Base-by-base conservation (phyloP, 805 yeast species). In the Pichia heedii region DNA sequence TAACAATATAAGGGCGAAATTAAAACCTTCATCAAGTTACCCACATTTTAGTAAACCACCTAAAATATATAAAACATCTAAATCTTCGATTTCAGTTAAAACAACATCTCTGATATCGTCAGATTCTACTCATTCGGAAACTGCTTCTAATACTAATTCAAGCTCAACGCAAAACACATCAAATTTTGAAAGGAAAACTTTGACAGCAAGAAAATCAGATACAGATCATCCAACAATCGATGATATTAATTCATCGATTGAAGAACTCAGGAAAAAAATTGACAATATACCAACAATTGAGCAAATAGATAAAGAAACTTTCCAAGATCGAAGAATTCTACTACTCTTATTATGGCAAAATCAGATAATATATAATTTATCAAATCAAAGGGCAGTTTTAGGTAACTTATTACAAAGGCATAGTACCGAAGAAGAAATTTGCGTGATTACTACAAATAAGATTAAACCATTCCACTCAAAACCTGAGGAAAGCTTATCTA, bases 321-420 rank as follows among this genome's bases (percentile, higher is more conserved):
- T 60, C 26, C 60, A 59, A 36, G 65, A 62, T 42, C 54, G 58
- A 6, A 51, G 57, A 38, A 50, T 51, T 4, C 47, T 58, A 5
- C 41, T 63, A 22, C 43, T 60, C 5, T 43, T 58, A 37, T 49
- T 61, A 13, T 63, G 66, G 66, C 54, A 53, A 37, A 41, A 52
- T 18, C 65, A 63, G 43, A 50, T 60, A 10, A 33, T 51, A 26
- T 53, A 56, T 36, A 57, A 58, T 40, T 34, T 62, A 33, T 37
- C 58, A 16, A 54, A 54, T 35, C 59, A 54, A 45, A 54, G 56
- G 5, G 36, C 46, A 2, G 35, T 58, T 24, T 36, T 58, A 7
- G 48, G 30, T 33, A 42, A 27, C 43, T 50, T 39, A 40, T 50
- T 40, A 19, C 35, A 21, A 21, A n/a, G 9, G 9, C n/a, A 13